Evolutionary conservation across 495 filamentous ascomycete species (phyloP).

Genomic region (Rostrohypoxylon terebratum): DNA sequence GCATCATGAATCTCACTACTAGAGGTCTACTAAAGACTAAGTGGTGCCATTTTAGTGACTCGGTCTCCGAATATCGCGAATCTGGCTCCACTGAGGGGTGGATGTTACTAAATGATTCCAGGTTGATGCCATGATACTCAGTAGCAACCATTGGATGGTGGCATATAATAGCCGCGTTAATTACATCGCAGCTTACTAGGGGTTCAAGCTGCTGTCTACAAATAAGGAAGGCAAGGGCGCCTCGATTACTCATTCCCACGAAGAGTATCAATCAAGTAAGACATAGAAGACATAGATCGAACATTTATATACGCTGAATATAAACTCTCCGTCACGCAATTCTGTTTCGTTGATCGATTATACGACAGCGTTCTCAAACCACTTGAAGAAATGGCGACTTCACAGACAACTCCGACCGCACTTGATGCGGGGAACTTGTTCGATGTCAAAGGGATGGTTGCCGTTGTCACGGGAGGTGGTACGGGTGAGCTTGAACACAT

Average conservation of each 20-base stretch:
- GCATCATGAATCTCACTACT: background rate
- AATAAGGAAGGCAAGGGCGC: background rate
- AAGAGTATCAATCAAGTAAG: background rate
- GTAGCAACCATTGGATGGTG: background rate
- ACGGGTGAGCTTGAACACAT: constrained; percentile 57
- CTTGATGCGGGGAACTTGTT: constrained; percentile 62
- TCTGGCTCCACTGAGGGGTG: constrained; percentile 22
- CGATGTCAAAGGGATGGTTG: constrained; percentile 69
- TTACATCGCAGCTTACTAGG: background rate
- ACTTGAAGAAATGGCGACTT: constrained; percentile 28
- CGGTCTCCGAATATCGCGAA: constrained; percentile 6
- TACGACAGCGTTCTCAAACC: background rate
- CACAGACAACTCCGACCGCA: constrained; percentile 22
- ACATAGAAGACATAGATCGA: no score
- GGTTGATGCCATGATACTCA: background rate
- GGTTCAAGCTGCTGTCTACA: background rate
- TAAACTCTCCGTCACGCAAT: background rate
- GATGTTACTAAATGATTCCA: background rate
- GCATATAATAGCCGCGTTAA: background rate
- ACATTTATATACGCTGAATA: background rate
- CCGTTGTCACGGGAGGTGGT: constrained; percentile 73
- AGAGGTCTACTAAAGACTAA: background rate
- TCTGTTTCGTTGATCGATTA: background rate
- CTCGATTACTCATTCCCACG: background rate
- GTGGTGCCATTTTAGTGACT: background rate